These are phyloP conservation scores for Pseudogymnoascus sp. DNA, from an alignment of 2,329 filamentous ascomycete genomes.

Conservation along the genomic window DNA sequence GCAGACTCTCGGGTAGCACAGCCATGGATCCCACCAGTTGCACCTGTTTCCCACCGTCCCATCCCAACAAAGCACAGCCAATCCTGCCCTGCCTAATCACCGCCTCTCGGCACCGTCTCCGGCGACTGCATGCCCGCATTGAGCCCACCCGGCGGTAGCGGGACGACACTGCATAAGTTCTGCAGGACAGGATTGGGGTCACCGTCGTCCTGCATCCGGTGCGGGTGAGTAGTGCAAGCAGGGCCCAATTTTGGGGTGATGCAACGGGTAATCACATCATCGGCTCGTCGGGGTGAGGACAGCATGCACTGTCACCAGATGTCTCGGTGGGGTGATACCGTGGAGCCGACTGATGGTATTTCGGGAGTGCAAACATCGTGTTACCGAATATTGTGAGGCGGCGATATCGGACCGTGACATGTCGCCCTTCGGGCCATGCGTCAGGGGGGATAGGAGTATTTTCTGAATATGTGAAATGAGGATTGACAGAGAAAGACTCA, in stretches of 20 bases:
- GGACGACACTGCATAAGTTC: neutral
- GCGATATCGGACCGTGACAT: neutral
- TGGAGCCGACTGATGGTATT: neutral
- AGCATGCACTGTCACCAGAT: neutral
- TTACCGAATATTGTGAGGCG: neutral
- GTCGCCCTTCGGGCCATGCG: neutral
- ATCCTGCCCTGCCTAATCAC: neutral
- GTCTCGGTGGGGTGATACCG: neutral
- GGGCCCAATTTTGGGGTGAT: neutral
- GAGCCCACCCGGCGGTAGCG: neutral
- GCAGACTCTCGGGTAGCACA: neutral
- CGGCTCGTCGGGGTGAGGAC: neutral
- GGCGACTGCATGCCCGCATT: neutral
- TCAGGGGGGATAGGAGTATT: neutral
- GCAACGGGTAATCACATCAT: neutral
- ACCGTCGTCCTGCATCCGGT: neutral
- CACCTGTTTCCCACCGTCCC: neutral
- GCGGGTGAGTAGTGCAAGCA: neutral
- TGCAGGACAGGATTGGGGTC: neutral
- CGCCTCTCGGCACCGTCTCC: neutral
- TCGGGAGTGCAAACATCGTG: neutral
- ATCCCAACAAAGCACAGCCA: neutral
- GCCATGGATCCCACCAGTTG: neutral
- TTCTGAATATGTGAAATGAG: neutral
- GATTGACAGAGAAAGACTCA: neutral